These are phyloP conservation scores for barrel medic (Medicago truncatula) DNA, from an alignment of 306 rosid genomes.

Conservation along the genomic window MtrunA17r5.0-ANR NC_053048.1:46467001-46467500, in stretches of 20 bases:
- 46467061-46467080: slow-evolving; percentile 68
- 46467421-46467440: no score
- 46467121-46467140: slow-evolving; percentile 65
- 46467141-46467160: slow-evolving; percentile 65
- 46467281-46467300: no score
- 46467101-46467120: slow-evolving; percentile 54
- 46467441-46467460: no score
- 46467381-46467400: no score
- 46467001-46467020: no score
- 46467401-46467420: no score
- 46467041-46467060: slow-evolving; percentile 58
- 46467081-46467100: slow-evolving; percentile 72
- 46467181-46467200: slow-evolving; percentile 50
- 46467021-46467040: neutral
- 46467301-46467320: neutral
- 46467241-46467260: slow-evolving; percentile 50
- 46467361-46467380: no score
- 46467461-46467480: no score
- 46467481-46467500: no score
- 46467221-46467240: slow-evolving; percentile 49
- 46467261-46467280: neutral
- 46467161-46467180: slow-evolving; percentile 65
- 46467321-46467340: neutral
- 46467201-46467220: slow-evolving; percentile 51
- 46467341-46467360: no score